Base-by-base conservation (phyloP, 106 monocot species). In the Dendrobium officinale region DNA sequence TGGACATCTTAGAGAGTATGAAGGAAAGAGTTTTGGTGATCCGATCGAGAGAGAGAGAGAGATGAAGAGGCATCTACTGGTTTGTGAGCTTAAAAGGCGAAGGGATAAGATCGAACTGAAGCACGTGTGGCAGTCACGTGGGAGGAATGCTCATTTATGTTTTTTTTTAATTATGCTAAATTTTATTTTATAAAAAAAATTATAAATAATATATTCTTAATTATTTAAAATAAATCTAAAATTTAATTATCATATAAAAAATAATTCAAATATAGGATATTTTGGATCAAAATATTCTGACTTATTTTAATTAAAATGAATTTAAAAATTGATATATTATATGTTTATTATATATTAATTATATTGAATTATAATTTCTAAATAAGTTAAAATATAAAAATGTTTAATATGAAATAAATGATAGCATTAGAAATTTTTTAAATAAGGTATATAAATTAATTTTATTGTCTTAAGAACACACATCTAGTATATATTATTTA, bases 51-150 rank as follows among this genome's bases (percentile, higher is more conserved):
- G 75, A 19, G 9, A 0, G 22, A 44, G 22, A 9, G 20, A 9
- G 27, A 75, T 45, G 10, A 22, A 45, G 75, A 0, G n/a, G 8
- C 45, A 20, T 22, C 75, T 22, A 20, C 17, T 7, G 22, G 67
- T n/a, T 20, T 44, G 41, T 43, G 74, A 44, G 74, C 20, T 73
- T 74, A 15, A 74, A 19, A 44, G 41, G 74, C 1, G 24, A 9
- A 27, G 76, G 76, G 76, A 51, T 74, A 48, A 76, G 26, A 4
- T 7, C 42, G 27, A 48, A 24, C 24, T 27, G 76, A 24, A 18
- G 49, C 47, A 22, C 76, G 27, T 76, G 76, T 49, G 76, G 2
- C 45, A 6, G 26, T 9, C 76, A 76, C 76, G 76, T 76, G 76
- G 49, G 76, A 76, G 76, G 9, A 48, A 61, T 0, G 55, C 55